Base-by-base conservation (phyloP, 148 eudicot genomes). In the Agrostemma githago region DNA sequence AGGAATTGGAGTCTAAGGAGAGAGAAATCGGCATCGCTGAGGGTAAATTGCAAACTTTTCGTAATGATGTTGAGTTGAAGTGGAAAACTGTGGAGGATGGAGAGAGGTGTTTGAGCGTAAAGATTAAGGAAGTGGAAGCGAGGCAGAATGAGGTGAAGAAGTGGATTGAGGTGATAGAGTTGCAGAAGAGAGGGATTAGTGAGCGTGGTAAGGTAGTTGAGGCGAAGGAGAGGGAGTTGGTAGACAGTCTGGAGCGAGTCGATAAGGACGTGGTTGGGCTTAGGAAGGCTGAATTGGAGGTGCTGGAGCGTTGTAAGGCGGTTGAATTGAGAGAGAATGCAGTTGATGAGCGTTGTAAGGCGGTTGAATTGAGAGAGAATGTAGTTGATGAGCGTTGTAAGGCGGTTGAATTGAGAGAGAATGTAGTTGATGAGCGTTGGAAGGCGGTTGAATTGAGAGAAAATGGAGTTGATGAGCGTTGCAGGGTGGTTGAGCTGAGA, bases 31-130 rank as follows among this genome's bases (percentile, higher is more conserved):
- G 17, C 1, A 0, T 39, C n/a, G 16, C 0, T 4, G 57, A 5
- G 14, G 48, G 9, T 46, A 48, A 17, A 12, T 39, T 71, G 12
- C 48, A 54, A 20, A 62, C 11, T 15, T 14, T 40, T 8, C 16
- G 21, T 15, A 12, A 76, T 5, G 79, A 71, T 64, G 56, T 71
- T 77, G 75, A 77, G 6, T 62, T 77, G 64, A 51, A 42, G 70
- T 19, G 17, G 63, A 48, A 19, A 42, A 17, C 7, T 10, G 11
- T 63, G n/a, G 74, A 62, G 16, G 7, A 7, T 1, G 79, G 38
- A 41, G 54, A 62, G 71, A 21, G 57, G 0, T 4, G 17, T 17
- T 34, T 70, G 60, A 48, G 66, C 11, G 68, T 43, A 20, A 60
- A 65, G 37, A 4, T n/a, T 5, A 4, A 14, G 15, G 8, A 6